Evolutionary conservation across 2,329 filamentous ascomycete species (phyloP).

Genomic region (Diaporthe ampelina): DNA sequence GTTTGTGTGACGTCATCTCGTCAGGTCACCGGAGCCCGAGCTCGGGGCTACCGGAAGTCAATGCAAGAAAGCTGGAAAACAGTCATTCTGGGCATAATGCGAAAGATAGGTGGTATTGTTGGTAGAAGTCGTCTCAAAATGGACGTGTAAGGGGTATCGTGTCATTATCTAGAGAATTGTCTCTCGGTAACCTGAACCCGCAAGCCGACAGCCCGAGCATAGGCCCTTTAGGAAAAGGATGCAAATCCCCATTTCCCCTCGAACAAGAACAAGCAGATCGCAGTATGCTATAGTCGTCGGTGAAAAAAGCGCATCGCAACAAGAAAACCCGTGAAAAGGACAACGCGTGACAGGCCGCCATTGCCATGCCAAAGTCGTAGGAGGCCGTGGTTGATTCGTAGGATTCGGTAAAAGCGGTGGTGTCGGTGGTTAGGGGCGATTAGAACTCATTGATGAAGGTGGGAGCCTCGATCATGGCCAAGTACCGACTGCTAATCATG

Average conservation of each 20-base stretch:
- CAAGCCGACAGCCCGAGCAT: slow-evolving; percentile 18
- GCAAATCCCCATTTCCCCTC: slow-evolving; percentile 8
- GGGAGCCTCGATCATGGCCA: background rate
- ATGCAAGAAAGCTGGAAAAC: background rate
- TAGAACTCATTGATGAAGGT: background rate
- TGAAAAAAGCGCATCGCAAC: slow-evolving; percentile 21
- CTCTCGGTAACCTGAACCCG: slow-evolving; percentile 35
- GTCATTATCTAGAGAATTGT: slow-evolving; percentile 39
- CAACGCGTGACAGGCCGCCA: background rate
- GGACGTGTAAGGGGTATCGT: slow-evolving; percentile 41
- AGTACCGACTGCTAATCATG: background rate
- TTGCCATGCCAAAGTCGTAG: slow-evolving; percentile 5
- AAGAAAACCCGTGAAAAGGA: background rate
- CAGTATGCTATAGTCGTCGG: slow-evolving; percentile 34
- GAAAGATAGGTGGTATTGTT: slow-evolving; percentile 21
- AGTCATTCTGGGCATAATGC: background rate
- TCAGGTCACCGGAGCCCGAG: background rate
- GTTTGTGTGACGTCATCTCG: slow-evolving; percentile 5
- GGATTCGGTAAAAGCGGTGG: background rate
- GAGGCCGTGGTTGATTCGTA: slow-evolving; percentile 8
- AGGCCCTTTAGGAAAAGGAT: slow-evolving; percentile 3
- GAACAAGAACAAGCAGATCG: slow-evolving; percentile 16
- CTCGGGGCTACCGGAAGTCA: slow-evolving; percentile 3
- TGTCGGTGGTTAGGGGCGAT: background rate
- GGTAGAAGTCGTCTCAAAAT: slow-evolving; percentile 10